Conservation (phyloP, 345 rosid species). For the Sisymbrium irio region DNA sequence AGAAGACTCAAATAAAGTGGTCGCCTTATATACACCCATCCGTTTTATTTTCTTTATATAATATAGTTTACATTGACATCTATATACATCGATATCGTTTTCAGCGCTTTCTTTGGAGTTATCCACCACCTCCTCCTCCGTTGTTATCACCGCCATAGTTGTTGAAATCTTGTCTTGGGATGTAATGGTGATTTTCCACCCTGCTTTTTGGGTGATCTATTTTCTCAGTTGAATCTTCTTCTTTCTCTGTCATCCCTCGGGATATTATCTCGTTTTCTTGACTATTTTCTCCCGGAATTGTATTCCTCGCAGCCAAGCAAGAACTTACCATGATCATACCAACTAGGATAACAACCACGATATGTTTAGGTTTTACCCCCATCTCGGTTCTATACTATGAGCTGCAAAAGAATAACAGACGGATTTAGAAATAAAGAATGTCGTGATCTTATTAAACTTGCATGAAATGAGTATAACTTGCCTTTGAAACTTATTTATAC, state of each 20-base stretch:
- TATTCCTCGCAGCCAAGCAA: conserved; percentile 20
- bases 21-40: too few relatives aligned
- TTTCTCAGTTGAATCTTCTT: conserved; percentile 18
- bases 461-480: background rate
- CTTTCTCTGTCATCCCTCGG: background rate
- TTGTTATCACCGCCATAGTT: conserved; percentile 39
- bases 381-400: conserved; percentile 4
- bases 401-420: background rate
- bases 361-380: background rate
- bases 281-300: background rate
- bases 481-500: background rate
- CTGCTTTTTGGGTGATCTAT: conserved; percentile 30
- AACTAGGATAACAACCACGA: background rate
- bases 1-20: too few relatives aligned
- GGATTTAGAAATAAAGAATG: background rate
- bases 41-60: too few relatives aligned
- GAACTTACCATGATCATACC: conserved; percentile 21
- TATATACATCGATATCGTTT: too few relatives aligned
- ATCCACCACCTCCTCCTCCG: conserved; percentile 35
- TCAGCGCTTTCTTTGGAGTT: background rate
- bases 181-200: conserved; percentile 48
- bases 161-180: conserved; percentile 52
- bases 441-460: background rate
- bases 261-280: background rate
- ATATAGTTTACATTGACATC: too few relatives aligned